These are phyloP conservation scores for Yamadazyma epiphylla DNA, from an alignment of 1,139 yeast species.

Conservation along the genomic window DNA sequence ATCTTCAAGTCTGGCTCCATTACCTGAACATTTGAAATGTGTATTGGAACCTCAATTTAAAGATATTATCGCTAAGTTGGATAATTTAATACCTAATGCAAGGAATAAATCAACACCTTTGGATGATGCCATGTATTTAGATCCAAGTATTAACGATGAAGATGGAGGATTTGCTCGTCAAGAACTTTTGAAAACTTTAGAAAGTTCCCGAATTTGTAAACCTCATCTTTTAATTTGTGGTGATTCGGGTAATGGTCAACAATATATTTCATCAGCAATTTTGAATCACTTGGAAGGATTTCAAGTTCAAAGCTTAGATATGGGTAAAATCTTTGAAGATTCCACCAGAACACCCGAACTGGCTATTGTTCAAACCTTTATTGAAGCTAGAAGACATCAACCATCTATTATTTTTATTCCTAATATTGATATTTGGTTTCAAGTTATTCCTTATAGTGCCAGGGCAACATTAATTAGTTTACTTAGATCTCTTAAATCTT, in stretches of 20 bases:
- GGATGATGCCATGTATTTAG: slow-evolving; percentile 69
- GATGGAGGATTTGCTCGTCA: slow-evolving; percentile 72
- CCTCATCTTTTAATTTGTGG: slow-evolving; percentile 82
- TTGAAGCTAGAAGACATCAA: slow-evolving; percentile 86
- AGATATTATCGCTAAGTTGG: slow-evolving; percentile 46
- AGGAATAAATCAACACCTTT: slow-evolving; percentile 52
- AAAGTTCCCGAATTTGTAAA: slow-evolving; percentile 68
- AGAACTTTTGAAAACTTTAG: slow-evolving; percentile 54
- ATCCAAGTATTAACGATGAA: slow-evolving; percentile 49
- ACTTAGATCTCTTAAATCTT: slow-evolving; percentile 63
- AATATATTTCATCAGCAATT: slow-evolving; percentile 78
- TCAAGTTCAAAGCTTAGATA: slow-evolving; percentile 81
- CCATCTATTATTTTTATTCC: slow-evolving; percentile 88
- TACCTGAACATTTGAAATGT: slow-evolving; percentile 71
- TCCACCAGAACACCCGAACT: slow-evolving; percentile 83
- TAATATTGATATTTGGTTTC: slow-evolving; percentile 74
- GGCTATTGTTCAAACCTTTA: slow-evolving; percentile 75
- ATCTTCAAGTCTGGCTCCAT: slow-evolving; percentile 68
- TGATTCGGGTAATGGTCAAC: slow-evolving; percentile 81
- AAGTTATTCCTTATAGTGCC: slow-evolving; percentile 64
- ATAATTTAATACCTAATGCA: slow-evolving; percentile 60
- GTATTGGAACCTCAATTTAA: slow-evolving; percentile 50
- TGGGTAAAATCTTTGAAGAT: slow-evolving; percentile 76
- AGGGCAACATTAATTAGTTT: slow-evolving; percentile 70
- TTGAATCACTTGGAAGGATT: slow-evolving; percentile 84